Evolutionary conservation across 192 early-diverging fungal species (phyloP).

Genomic region (Helicostylum pulchrum): DNA sequence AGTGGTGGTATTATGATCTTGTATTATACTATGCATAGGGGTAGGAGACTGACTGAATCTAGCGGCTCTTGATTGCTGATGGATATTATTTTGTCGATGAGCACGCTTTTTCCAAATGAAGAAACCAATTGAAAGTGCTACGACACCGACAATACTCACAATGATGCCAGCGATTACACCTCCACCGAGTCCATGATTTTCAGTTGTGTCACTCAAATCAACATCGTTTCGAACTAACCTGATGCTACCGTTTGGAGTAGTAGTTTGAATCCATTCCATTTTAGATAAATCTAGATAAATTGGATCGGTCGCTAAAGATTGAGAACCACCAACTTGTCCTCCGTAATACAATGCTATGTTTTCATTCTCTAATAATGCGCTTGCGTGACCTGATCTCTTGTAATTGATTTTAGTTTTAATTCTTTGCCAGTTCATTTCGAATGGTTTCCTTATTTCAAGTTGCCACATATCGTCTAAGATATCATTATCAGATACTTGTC

Average conservation of each 20-base stretch:
- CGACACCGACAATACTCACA: not conserved
- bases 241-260: too few species aligned
- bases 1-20: not conserved
- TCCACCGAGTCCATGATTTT: not conserved
- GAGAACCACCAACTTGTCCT: too few species aligned
- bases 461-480: conserved; percentile 1
- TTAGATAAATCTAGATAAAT: not conserved
- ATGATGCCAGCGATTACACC: conserved; percentile 5
- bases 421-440: conserved; percentile 4
- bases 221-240: not conserved
- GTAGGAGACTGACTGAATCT: conserved; percentile 1
- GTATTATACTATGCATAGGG: not conserved
- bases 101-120: not conserved
- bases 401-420: not conserved
- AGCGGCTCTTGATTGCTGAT: conserved; percentile 1
- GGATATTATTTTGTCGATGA: not conserved
- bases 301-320: not conserved
- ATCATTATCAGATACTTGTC: not conserved
- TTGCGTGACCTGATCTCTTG: not conserved
- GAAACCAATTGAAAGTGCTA: not conserved
- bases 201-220: not conserved
- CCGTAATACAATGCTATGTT: not conserved
- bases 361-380: not conserved
- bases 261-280: conserved; percentile 3
- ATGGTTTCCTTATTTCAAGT: not conserved